phyloP scores from a whole-genome alignment of 2,329 filamentous ascomycete species.

The Tympanopsis confertula region DNA sequence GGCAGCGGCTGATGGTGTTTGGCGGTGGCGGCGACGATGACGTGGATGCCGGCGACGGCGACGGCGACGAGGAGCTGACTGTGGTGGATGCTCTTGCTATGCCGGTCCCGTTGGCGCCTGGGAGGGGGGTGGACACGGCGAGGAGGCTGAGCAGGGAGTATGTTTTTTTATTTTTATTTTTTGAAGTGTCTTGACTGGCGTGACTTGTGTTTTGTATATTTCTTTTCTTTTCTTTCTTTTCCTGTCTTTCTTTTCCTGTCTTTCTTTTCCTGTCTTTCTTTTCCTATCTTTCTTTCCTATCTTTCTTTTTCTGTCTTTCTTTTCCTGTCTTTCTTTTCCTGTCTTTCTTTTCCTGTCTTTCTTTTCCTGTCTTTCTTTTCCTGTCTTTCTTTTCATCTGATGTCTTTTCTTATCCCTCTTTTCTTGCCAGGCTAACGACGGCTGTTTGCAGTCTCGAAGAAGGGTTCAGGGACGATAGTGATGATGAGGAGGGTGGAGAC shows the following conservation, averaged over 20 bases:
- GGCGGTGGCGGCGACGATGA: conserved; percentile 22
- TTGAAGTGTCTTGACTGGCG: neutral
- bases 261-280: too few species aligned
- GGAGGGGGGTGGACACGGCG: conserved; percentile 30
- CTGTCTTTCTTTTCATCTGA: too few species aligned
- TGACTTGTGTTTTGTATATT: neutral
- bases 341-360: too few species aligned
- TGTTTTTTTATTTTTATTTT: conserved; percentile 12
- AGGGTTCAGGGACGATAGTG: conserved; percentile 64
- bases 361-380: too few species aligned
- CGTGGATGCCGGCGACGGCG: conserved; percentile 44
- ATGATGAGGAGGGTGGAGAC: conserved; percentile 36
- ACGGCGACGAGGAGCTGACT: conserved; percentile 60
- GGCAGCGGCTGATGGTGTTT: conserved; percentile 30
- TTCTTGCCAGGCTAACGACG: conserved; percentile 2
- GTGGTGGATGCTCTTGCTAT: conserved; percentile 36
- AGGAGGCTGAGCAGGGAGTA: conserved; percentile 65
- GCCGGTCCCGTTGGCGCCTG: conserved; percentile 22
- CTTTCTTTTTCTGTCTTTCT: too few species aligned
- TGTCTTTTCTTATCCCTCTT: conserved; percentile 5
- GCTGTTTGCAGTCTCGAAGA: conserved; percentile 44
- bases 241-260: too few species aligned
- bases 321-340: too few species aligned
- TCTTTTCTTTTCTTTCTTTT: conserved; percentile 6
- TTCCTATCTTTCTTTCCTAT: too few species aligned